Conservation (phyloP, 2,329 filamentous ascomycete genomes). For the Fusarium zealandicum region DNA sequence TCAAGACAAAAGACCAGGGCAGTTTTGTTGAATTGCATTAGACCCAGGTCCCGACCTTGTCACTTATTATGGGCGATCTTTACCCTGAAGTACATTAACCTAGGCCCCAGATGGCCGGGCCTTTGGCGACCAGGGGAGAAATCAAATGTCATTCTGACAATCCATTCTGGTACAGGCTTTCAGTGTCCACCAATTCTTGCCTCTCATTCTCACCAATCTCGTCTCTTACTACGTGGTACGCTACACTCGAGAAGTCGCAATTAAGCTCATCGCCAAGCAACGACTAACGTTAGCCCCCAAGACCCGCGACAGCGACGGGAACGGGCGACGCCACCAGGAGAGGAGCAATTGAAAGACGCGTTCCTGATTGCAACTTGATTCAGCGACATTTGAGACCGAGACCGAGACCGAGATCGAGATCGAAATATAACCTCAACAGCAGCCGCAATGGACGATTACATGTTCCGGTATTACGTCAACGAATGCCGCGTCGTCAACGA, state of each 20-base stretch:
- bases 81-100: not conserved
- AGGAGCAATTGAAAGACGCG: not conserved
- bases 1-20: slow-evolving; percentile 2
- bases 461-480: slow-evolving; percentile 59
- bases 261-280: slow-evolving; percentile 22
- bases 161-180: slow-evolving; percentile 13
- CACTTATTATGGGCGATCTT: slow-evolving; percentile 1
- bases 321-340: slow-evolving; percentile 7
- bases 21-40: no score
- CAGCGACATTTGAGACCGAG: slow-evolving; percentile 1
- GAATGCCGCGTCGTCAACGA: slow-evolving; percentile 59
- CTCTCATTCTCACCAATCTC: not conserved
- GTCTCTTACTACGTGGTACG: not conserved
- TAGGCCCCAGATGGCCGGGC: not conserved
- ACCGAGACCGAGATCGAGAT: no score
- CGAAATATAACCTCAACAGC: not conserved
- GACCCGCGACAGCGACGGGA: slow-evolving; percentile 6
- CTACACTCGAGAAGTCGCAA: not conserved
- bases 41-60: not conserved
- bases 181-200: slow-evolving; percentile 22
- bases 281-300: slow-evolving; percentile 12
- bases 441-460: slow-evolving; percentile 63
- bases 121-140: slow-evolving; percentile 3
- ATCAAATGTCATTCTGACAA: slow-evolving; percentile 26
- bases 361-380: not conserved